Base-by-base conservation (phyloP, 75 land plant genomes). In the Ceratopteris richardii region DNA sequence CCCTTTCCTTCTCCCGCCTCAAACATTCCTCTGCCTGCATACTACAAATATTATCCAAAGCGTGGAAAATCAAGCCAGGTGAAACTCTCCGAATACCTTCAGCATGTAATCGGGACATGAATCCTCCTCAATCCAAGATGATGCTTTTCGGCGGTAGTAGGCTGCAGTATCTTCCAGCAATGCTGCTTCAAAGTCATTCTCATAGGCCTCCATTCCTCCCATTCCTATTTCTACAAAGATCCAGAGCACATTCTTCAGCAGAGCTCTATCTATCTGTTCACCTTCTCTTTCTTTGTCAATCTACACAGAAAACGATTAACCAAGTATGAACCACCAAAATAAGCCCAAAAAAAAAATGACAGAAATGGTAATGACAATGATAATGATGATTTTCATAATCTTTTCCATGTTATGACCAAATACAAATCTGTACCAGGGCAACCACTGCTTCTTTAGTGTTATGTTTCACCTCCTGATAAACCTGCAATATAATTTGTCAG, bases 51-150 rank as follows among this genome's bases (percentile, higher is more conserved):
- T 12, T 24, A 44, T 23, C 2, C 9, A 16, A 21, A 23, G 24
- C 39, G 37, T 7, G 14, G 58, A n/a, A 29, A 31, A 1, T 51
- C 1, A 1, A 24, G 31, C 20, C 23, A 19, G 10, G 31, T 14
- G 22, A 63, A 57, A 14, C 56, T 25, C 29, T 56, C 1, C 51
- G 27, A 23, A 61, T 54, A 78, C 95, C 79, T 92, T 88, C 19
- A 88, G 71, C 89, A 88, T 88, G 73, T 92, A 92, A 62, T 82
- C 86, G 18, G 97, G 94, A 73, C 97, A 92, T 12, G 97, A 92
- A 66, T 88, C 97, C 50, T 88, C 82, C 41, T 77, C 30, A 61
- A 92, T 88, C 97, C 97, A 92, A 31, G 72, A 80, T 36, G 97
- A 57, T 33, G 97, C 88, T 54, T 92, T 92, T 0, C 89, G 67